Evolutionary conservation across 352 stramenopile species (phyloP), one percentile per base, ranked within the genome.

Genomic region (Globisporangium iwayamae): DNA sequence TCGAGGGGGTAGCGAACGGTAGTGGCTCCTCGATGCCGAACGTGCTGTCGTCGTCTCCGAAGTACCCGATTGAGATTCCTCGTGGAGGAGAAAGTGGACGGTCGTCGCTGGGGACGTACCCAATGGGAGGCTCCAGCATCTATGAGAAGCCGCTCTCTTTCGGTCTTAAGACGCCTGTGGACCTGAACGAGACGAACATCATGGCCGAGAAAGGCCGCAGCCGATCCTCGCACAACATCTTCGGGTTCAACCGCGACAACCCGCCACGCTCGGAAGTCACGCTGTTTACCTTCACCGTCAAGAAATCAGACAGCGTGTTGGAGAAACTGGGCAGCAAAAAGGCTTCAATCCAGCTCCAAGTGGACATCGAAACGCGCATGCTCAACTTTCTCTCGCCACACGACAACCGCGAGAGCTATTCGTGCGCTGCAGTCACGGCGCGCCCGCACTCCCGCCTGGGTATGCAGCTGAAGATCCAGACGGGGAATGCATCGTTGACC

Each of bases 231-330:
- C 76, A 90, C 59, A 93, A 92, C 48, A 77, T 96, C 48, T 96
- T 96, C 64, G 87, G 86, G 4, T 81, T 94, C 55, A 79, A 67
- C 34, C 75, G 76, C 43, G 78, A 85, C 56, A 55, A 62, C 3
- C 62, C 74, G 36, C 80, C 74, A 1, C 68, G 76, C 13, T 90
- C 76, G 0, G 81, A 90, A n/a, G 78, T 90, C 50, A 91, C 87
- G 70, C 75, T 91, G 3, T 93, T 90, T 63, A 89, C 86, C 8
- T 96, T 96, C 62, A 94, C 87, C 22, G 87, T 94, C 57, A 89
- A 89, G 65, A 96, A 96, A 59, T 86, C 80, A 8, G 87, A 96
- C 70, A 91, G 76, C 48, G 76, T 96, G 54, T 62, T 96, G 20
- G 82, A 93, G 67, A 91, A 92, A 54, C 66, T 94, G 6, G 83